phyloP scores from a whole-genome alignment of 1,284 basidiomycete species.

The Ustilago hordei region DNA sequence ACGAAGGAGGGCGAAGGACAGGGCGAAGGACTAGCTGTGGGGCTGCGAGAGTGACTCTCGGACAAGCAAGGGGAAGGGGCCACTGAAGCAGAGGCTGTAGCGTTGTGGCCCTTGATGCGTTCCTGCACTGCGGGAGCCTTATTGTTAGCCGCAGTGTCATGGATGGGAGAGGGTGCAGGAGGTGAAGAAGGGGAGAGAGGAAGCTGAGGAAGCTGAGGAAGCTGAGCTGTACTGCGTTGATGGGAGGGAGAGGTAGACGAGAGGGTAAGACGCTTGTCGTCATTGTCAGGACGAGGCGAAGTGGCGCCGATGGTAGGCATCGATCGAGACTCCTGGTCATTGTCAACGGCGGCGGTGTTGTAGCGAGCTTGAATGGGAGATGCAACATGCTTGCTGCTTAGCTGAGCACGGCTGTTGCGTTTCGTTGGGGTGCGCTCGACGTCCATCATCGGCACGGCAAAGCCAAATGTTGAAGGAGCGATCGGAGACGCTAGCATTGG shows the following conservation, averaged over 20 bases:
- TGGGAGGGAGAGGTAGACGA: slow-evolving; percentile 35
- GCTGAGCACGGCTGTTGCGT: slow-evolving; percentile 4
- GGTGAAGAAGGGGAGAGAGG: slow-evolving; percentile 18
- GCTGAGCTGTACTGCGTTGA: slow-evolving; percentile 23
- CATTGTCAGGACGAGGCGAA: slow-evolving; percentile 10
- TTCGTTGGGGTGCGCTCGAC: slow-evolving; percentile 50
- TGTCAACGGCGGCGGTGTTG: neutral
- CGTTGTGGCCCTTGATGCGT: neutral
- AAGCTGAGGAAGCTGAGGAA: slow-evolving; percentile 20
- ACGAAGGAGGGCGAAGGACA: slow-evolving; percentile 28
- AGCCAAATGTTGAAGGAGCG: neutral
- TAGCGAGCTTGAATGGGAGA: neutral
- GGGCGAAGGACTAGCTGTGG: slow-evolving; percentile 38
- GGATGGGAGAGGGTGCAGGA: neutral
- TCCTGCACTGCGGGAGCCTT: neutral
- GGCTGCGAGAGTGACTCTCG: slow-evolving; percentile 37
- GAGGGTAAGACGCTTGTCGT: slow-evolving; percentile 14
- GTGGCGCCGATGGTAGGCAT: slow-evolving; percentile 21
- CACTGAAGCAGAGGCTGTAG: slow-evolving; percentile 9
- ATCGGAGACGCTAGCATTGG: slow-evolving; percentile 26
- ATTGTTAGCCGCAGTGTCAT: neutral
- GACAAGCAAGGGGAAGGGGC: slow-evolving; percentile 35
- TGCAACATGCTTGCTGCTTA: neutral
- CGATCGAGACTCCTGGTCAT: slow-evolving; percentile 26
- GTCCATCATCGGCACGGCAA: slow-evolving; percentile 5